phyloP scores from a whole-genome alignment of 768 basidiomycete species.

The Rhizopogon rudus region DNA sequence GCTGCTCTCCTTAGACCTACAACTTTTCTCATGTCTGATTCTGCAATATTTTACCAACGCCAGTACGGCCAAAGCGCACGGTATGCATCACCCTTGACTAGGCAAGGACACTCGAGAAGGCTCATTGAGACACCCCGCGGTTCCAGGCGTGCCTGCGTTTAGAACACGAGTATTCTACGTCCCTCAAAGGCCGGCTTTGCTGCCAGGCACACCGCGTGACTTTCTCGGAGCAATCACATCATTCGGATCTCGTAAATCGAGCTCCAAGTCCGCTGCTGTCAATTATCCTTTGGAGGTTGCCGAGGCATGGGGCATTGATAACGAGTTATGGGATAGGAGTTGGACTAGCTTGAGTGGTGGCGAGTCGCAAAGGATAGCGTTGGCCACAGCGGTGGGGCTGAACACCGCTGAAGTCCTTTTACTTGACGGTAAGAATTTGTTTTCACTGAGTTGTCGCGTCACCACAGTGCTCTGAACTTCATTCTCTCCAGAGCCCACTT shows the following conservation, averaged over 20 bases:
- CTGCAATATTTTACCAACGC: background rate
- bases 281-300: constrained; percentile 49
- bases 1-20: constrained; percentile 15
- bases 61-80: constrained; percentile 48
- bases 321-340: constrained; percentile 68
- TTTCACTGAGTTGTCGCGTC: background rate
- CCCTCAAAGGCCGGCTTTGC: constrained; percentile 83
- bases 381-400: constrained; percentile 71
- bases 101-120: constrained; percentile 1
- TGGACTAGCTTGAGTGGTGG: constrained; percentile 85
- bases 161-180: constrained; percentile 81
- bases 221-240: constrained; percentile 56
- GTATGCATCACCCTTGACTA: constrained; percentile 23
- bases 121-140: background rate
- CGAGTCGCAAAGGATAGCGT: constrained; percentile 77
- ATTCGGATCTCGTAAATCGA: constrained; percentile 41
- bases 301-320: constrained; percentile 59
- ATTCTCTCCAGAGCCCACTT: constrained; percentile 69
- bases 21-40: background rate
- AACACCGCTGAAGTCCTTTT: constrained; percentile 75
- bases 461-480: background rate
- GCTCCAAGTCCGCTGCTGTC: constrained; percentile 17
- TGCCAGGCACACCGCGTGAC: constrained; percentile 73
- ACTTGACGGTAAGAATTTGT: constrained; percentile 58
- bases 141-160: constrained; percentile 66